Percentiles rank a stretch among this genome's conserved stretches.
phyloP scores from a whole-genome alignment of 2,329 filamentous ascomycete species.

The Aspergillus quadrilineatus region DNA sequence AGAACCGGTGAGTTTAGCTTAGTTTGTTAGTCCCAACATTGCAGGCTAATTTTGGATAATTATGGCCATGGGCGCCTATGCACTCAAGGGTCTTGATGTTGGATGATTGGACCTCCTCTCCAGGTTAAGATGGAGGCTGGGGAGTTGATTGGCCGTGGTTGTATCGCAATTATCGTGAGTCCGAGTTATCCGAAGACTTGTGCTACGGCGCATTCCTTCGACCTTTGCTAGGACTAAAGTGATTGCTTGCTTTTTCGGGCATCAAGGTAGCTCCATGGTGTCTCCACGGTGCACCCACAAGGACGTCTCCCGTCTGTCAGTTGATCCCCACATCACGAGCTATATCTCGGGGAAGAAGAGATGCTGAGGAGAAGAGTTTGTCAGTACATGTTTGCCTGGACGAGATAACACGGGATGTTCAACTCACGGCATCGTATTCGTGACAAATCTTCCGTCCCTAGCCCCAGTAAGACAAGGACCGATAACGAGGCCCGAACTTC shows the following conservation, averaged over 20 bases:
- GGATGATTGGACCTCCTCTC: constrained; percentile 18
- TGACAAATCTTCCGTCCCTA: constrained; percentile 7
- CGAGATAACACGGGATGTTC: not conserved
- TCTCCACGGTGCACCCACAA: not conserved
- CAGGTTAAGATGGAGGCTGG: constrained; percentile 16
- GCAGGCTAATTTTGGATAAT: constrained; percentile 26
- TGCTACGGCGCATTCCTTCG: constrained; percentile 9
- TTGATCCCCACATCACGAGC: not conserved
- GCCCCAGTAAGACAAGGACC: constrained; percentile 2
- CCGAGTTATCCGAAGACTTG: constrained; percentile 10
- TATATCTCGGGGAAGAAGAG: not conserved
- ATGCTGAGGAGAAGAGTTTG: not conserved
- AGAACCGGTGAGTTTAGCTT: constrained; percentile 18
- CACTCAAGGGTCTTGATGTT: constrained; percentile 1
- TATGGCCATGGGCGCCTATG: constrained; percentile 23
- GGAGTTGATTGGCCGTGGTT: constrained; percentile 18
- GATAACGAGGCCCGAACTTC: not conserved
- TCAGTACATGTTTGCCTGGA: not conserved
- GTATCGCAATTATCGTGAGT: constrained; percentile 13
- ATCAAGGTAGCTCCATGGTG: not conserved
- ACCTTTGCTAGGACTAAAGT: not conserved
- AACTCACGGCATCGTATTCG: not conserved
- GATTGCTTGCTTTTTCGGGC: constrained; percentile 7
- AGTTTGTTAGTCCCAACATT: constrained; percentile 12
- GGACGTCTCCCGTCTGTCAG: not conserved